These are phyloP conservation scores for Nemania sp. DNA, from an alignment of 2,329 filamentous ascomycete species.

Conservation along the genomic window DNA sequence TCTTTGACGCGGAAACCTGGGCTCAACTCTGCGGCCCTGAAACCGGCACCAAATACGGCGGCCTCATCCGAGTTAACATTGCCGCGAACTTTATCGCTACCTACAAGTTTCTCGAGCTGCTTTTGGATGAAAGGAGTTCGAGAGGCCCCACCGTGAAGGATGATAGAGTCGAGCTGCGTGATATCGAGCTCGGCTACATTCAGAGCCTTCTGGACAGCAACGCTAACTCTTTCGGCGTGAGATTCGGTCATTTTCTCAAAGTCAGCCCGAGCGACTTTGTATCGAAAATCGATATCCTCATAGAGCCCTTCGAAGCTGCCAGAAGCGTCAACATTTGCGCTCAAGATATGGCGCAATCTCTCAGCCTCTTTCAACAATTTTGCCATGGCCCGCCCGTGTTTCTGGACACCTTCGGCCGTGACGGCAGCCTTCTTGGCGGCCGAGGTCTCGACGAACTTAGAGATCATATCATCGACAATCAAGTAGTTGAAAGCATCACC, in stretches of 20 bases:
- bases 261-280: constrained; percentile 78
- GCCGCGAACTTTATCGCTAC: constrained; percentile 79
- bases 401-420: constrained; percentile 65
- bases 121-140: constrained; percentile 95
- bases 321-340: constrained; percentile 83
- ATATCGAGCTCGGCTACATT: constrained; percentile 73
- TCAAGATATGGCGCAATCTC: constrained; percentile 83
- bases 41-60: constrained; percentile 92
- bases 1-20: constrained; percentile 98
- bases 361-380: constrained; percentile 95
- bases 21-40: constrained; percentile 89
- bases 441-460: constrained; percentile 73
- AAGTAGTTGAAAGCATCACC: constrained; percentile 87
- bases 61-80: constrained; percentile 98
- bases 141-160: constrained; percentile 88
- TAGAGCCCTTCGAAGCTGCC: constrained; percentile 86
- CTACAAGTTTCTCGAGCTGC: constrained; percentile 76
- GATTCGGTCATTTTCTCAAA: constrained; percentile 79
- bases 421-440: constrained; percentile 68
- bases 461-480: constrained; percentile 86
- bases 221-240: constrained; percentile 69
- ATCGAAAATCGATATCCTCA: constrained; percentile 91
- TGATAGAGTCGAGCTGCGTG: constrained; percentile 81
- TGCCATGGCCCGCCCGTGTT: constrained; percentile 81
- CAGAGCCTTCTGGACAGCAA: constrained; percentile 75